Base-by-base conservation (phyloP, 148 eudicot species). In the Diospyros kaki region DNA sequence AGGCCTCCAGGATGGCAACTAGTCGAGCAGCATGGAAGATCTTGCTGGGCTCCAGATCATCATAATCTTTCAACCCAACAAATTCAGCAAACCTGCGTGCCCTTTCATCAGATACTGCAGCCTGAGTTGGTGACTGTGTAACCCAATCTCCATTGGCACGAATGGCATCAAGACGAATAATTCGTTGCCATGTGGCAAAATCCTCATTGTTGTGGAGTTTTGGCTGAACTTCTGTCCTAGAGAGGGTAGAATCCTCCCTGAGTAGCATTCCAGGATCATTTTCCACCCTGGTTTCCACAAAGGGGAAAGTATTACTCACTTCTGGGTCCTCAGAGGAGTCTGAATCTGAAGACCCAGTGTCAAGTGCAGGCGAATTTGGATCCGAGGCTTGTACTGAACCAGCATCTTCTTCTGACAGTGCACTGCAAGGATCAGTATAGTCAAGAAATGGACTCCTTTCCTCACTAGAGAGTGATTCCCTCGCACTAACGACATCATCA, bases 1-100 rank as follows among this genome's bases (percentile, higher is more conserved):
- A 95, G 53, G 98, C 98, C 88, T 95, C 98, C 1, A 95, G 94
- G 63, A 95, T 87, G 53, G 97, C 92, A 65, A 95, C 97, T 55
- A 95, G 78, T 69, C 98, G 86, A 46, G 98, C 91, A 74, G 98
- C 97, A 77, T 95, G 98, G 87, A 85, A 95, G 66, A 92, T 87
- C 78, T 90, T 81, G 72, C 78, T 76, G 2, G 96, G 85, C 66
- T 89, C 92, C 43, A 95, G 95, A 72, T 95, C 90, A 38, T 90
- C 88, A 71, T 88, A 95, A 79, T 95, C 97, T 77, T 88, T 95
- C 66, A 95, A 80, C 41, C 97, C 87, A 13, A 95, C 94, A 3
- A 84, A 86, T 76, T 90, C 89, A 11, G 98, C 98, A 61, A 85
- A 83, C 9, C 86, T 82, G 64, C 79, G 81, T 9, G 97, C 98